These are phyloP conservation scores for Phytophthora constricta DNA, from an alignment of 352 stramenopile genomes.

Conservation along the genomic window DNA sequence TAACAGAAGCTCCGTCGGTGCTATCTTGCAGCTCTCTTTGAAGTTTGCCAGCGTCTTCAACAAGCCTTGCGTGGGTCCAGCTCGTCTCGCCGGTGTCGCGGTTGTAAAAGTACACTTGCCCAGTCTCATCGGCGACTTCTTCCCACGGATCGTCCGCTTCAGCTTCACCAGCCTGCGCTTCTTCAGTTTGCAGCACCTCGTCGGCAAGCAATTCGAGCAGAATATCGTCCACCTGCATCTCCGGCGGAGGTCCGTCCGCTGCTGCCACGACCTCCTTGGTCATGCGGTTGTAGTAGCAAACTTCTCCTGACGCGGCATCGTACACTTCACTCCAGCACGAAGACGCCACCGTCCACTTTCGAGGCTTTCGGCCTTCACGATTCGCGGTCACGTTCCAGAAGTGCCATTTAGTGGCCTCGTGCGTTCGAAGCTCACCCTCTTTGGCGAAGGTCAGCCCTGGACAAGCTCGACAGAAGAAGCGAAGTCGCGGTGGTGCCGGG, in stretches of 20 bases:
- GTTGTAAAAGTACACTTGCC: conserved; percentile 84
- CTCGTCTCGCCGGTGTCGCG: conserved; percentile 59
- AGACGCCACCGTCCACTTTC: conserved; percentile 61
- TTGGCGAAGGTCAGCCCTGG: conserved; percentile 74
- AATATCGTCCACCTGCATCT: conserved; percentile 78
- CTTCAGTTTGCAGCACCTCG: neutral
- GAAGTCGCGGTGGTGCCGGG: conserved; percentile 53
- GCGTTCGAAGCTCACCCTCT: conserved; percentile 54
- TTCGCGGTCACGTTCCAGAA: conserved; percentile 69
- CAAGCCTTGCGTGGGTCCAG: conserved; percentile 47
- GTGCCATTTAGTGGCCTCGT: conserved; percentile 85
- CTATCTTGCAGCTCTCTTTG: conserved; percentile 5
- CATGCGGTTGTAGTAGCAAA: conserved; percentile 82
- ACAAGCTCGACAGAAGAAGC: conserved; percentile 65
- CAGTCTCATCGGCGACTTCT: conserved; percentile 71
- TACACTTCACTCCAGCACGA: conserved; percentile 83
- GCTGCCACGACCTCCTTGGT: conserved; percentile 66
- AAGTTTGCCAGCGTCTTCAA: neutral
- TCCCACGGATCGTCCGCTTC: conserved; percentile 53
- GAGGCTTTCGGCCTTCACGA: conserved; percentile 38
- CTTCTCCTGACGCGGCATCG: conserved; percentile 57
- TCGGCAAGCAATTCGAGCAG: conserved; percentile 70
- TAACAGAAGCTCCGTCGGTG: too few relatives aligned
- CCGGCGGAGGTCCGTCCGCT: conserved; percentile 47
- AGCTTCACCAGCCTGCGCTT: neutral